Base-by-base conservation (phyloP, 2,329 filamentous ascomycete species). In the Fusarium chuoi region DNA sequence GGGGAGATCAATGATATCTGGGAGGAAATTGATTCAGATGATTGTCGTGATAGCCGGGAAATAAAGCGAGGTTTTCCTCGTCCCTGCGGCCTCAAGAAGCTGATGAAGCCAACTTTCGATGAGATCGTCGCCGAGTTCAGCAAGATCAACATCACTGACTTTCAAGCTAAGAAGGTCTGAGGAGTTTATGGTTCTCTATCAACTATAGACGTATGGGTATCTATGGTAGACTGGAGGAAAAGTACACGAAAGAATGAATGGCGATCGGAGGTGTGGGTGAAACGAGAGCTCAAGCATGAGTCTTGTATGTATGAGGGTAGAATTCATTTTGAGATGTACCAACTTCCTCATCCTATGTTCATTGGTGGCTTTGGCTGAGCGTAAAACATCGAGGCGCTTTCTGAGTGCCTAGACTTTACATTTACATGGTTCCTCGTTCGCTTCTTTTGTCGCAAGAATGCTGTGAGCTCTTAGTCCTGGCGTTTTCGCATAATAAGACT, bases 141-240 rank as follows among this genome's bases (percentile, higher is more conserved):
- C 5, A 46, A 26, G 14, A 33, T 49, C 46, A n/a, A 33, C 5
- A 11, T 49, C 28, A 4, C 46, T 2, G 48, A 35, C 3, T 24
- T 35, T 7, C 22, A 35, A 24, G 22, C 30, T 7, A 35, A 51
- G 15, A 35, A 18, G 48, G 22, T 10, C 17, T 24, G 11, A 51
- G 22, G 24, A 17, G 5, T 35, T 3, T 6, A 10, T 10, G 7
- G 5, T 5, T 20, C 4, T 1, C 4, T n/a, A 6, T 28, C 1
- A 13, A 33, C 3, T 17, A 17, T n/a, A n/a, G n/a, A n/a, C n/a
- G n/a, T n/a, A n/a, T 33, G 28, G 7, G 7, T 4, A 33, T 49
- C 15, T 18, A 18, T 18, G 10, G 4, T 6, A 13, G 28, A 5
- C 22, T 24, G 3, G 15, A 35, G n/a, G 5, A 11, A 4, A 30